phyloP scores from a whole-genome alignment of 1,139 yeast species.

The Geotrichum candidum region DNA sequence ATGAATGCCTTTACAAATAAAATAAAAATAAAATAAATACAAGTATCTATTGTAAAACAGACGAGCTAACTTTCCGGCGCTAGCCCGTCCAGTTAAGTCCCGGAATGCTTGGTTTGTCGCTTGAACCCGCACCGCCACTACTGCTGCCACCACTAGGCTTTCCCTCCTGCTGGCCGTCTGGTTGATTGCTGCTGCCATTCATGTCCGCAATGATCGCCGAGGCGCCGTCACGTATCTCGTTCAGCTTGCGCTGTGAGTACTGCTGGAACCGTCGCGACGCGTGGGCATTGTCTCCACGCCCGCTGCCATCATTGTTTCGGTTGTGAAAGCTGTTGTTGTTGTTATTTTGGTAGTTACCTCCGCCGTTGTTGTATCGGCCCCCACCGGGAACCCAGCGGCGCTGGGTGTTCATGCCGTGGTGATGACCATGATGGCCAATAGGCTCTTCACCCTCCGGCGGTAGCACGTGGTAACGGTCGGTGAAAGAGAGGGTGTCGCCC shows the following conservation, averaged over 20 bases:
- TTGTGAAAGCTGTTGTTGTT: not conserved
- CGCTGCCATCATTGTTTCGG: not conserved
- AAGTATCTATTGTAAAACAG: not conserved
- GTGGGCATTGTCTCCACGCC: not conserved
- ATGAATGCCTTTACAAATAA: not conserved
- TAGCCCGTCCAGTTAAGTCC: slow-evolving; percentile 12
- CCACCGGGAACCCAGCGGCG: not conserved
- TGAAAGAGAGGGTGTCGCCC: slow-evolving; percentile 75
- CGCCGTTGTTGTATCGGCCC: not conserved
- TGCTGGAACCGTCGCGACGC: not conserved
- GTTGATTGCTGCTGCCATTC: not conserved
- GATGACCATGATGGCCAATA: slow-evolving; percentile 3
- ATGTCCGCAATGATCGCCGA: slow-evolving; percentile 6
- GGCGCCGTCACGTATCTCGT: slow-evolving; percentile 3
- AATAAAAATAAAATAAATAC: not conserved
- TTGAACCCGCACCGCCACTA: slow-evolving; percentile 3
- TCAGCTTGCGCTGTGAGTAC: not conserved
- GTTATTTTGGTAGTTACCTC: not conserved
- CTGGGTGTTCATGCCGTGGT: slow-evolving; percentile 1
- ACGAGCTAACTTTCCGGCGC: not conserved
- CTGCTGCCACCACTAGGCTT: not conserved
- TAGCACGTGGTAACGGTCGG: slow-evolving; percentile 53
- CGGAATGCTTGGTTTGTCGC: slow-evolving; percentile 8
- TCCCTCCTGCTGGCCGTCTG: not conserved
- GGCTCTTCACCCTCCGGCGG: slow-evolving; percentile 15